These are phyloP conservation scores for Starmerella asiatica DNA, from an alignment of 805 yeast genomes.

Conservation along the genomic window DNA sequence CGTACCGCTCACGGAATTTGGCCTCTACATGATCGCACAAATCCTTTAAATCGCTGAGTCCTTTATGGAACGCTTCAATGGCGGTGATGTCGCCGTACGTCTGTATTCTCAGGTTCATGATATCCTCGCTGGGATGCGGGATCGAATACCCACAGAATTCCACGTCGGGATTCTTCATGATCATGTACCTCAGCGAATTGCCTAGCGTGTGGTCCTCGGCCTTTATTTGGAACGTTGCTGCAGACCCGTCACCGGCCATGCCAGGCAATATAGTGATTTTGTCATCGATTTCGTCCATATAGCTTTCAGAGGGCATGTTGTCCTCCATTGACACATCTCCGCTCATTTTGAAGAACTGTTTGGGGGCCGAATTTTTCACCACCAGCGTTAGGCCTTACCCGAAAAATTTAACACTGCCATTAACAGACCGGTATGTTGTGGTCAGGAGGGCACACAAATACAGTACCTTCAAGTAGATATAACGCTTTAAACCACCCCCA, in stretches of 20 bases:
- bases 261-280: conserved; percentile 34
- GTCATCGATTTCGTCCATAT: conserved; percentile 8
- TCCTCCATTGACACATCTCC: conserved; percentile 17
- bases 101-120: conserved; percentile 81
- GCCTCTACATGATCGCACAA: conserved; percentile 75
- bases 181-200: conserved; percentile 80
- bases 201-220: conserved; percentile 97
- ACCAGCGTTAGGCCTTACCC: too few relatives aligned
- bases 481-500: too few relatives aligned
- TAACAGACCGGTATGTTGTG: too few relatives aligned
- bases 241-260: conserved; percentile 80
- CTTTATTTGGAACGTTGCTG: conserved; percentile 82
- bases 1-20: conserved; percentile 55
- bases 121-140: conserved; percentile 93
- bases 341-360: conserved; percentile 6
- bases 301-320: conserved; percentile 5
- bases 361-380: too few relatives aligned
- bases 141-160: conserved; percentile 97
- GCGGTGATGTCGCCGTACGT: conserved; percentile 80
- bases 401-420: too few relatives aligned
- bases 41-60: conserved; percentile 70
- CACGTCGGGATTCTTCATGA: conserved; percentile 95
- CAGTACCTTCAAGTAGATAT: too few relatives aligned
- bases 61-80: conserved; percentile 82
- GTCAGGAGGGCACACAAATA: too few relatives aligned